Percentiles rank a stretch among this genome's conserved stretches.
Evolutionary conservation across 495 filamentous ascomycete species (phyloP).

Genomic region (Glutinoglossum americanum): DNA sequence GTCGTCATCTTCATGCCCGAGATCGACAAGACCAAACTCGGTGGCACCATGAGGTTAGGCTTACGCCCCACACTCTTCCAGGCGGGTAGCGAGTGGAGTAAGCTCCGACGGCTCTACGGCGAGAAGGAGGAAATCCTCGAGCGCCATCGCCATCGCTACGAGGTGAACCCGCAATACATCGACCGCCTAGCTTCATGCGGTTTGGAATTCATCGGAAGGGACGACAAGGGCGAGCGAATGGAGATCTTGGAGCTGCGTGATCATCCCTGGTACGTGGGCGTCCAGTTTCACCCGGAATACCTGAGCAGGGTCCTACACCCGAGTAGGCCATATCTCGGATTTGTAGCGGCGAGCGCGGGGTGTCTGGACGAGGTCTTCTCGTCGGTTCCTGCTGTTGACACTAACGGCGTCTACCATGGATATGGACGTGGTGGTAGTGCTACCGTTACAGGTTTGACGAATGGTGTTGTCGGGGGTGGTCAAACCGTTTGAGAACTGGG

Average conservation of each 20-base stretch:
- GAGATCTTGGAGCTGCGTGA: conserved; percentile 77
- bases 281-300: conserved; percentile 82
- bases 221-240: conserved; percentile 68
- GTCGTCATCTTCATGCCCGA: conserved; percentile 88
- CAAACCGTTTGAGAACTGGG: not conserved
- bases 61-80: conserved; percentile 57
- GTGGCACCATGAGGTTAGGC: conserved; percentile 86
- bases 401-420: not conserved
- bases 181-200: conserved; percentile 33
- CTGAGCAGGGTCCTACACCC: conserved; percentile 49
- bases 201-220: conserved; percentile 52
- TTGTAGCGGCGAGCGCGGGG: conserved; percentile 56
- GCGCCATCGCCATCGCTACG: conserved; percentile 53
- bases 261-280: conserved; percentile 80
- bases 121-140: conserved; percentile 26
- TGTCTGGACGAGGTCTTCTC: conserved; percentile 18
- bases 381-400: not conserved
- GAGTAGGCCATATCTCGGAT: conserved; percentile 62
- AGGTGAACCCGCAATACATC: conserved; percentile 49
- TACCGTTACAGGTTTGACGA: not conserved
- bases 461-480: not conserved
- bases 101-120: conserved; percentile 55
- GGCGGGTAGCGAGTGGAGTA: conserved; percentile 54
- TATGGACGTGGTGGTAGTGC: not conserved
- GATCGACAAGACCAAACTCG: conserved; percentile 46